phyloP scores from a whole-genome alignment of 257 asterid genomes.

The Ligustrum vulgare region DNA sequence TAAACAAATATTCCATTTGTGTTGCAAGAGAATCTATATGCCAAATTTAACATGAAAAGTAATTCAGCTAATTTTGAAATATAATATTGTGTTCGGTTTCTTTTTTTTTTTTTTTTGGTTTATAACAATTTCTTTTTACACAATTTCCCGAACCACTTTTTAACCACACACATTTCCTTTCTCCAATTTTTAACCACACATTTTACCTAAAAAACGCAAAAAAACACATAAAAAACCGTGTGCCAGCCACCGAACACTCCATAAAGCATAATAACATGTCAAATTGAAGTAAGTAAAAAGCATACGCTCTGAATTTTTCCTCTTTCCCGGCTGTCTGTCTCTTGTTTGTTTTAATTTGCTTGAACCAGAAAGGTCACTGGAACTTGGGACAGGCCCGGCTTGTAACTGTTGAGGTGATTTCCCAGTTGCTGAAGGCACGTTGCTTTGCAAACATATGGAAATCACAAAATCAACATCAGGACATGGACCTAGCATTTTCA shows the following conservation, averaged over 20 bases:
- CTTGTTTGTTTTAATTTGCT: constrained; percentile 54
- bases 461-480: constrained; percentile 88
- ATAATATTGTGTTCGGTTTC: no score
- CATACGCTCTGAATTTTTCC: constrained; percentile 70
- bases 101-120: no score
- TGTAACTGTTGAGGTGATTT: constrained; percentile 48
- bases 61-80: background rate
- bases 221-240: no score
- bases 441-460: constrained; percentile 91
- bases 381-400: constrained; percentile 56
- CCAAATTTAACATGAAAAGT: no score
- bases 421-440: constrained; percentile 45
- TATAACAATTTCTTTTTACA: no score
- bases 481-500: constrained; percentile 68
- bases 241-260: no score
- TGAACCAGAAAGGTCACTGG: constrained; percentile 64
- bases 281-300: constrained; percentile 16
- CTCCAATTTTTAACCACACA: no score
- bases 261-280: background rate
- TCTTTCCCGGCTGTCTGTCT: constrained; percentile 65
- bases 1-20: no score
- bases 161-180: no score
- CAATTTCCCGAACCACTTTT: no score
- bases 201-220: no score
- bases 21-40: no score